Evolutionary conservation across 257 asterid species (phyloP), one percentile per base, ranked within the genome.

Genomic region (Paulownia fortunei): DNA sequence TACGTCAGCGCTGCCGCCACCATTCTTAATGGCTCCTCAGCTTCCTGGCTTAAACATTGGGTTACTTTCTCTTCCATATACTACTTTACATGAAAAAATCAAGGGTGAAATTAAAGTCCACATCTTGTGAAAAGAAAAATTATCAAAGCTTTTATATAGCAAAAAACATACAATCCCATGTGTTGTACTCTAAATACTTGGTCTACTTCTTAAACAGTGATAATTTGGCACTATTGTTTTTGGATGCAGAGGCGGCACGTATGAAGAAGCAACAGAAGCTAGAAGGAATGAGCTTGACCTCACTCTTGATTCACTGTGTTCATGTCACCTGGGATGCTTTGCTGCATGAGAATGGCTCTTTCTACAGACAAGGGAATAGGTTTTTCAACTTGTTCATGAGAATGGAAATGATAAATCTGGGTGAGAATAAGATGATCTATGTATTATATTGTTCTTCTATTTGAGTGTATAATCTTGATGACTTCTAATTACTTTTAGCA

Each of bases 211-310:
- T n/a, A n/a, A n/a, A n/a, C n/a, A n/a, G n/a, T n/a, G n/a, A n/a
- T n/a, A n/a, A n/a, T n/a, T n/a, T n/a, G n/a, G n/a, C n/a, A n/a
- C n/a, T n/a, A n/a, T n/a, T n/a, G n/a, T n/a, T n/a, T n/a, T n/a
- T n/a, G n/a, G 12, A 60, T 42, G 73, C 79, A 90, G 93, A 30
- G 90, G 88, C 6, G 89, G 89, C 16, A 46, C 71, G 8, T 88
- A 86, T 39, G 92, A 87, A 54, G 92, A 79, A 74, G 84, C 87
- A 19, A 62, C 80, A 37, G 95, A 82, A 46, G 88, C 87, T 1
- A 79, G 90, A 63, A 89, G 96, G 88, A 90, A 90, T 15, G 96
- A 89, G 76, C 92, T 94, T 12, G 98, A 94, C 84, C 93, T 94
- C 63, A 90, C 91, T 69, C 92, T 92, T 21, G 98, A 91, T 67